phyloP scores from a whole-genome alignment of 805 yeast genomes.

The Hyphopichia homilentoma region DNA sequence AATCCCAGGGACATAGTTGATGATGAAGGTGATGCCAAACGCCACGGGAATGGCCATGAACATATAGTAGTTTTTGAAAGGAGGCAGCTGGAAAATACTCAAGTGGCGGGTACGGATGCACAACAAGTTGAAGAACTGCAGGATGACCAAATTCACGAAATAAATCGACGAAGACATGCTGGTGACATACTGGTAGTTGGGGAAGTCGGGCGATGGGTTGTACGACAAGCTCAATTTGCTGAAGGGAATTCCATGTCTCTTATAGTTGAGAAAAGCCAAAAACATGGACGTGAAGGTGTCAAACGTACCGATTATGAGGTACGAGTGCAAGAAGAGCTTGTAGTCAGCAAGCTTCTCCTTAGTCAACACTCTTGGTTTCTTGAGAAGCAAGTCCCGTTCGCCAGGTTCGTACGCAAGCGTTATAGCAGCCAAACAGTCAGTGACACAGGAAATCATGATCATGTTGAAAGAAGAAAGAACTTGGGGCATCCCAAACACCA shows the following conservation, averaged over 20 bases:
- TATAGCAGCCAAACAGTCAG: slow-evolving; percentile 46
- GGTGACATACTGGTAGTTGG: slow-evolving; percentile 18
- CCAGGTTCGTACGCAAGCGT: slow-evolving; percentile 41
- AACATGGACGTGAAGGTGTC: slow-evolving; percentile 39
- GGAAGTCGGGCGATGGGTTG: slow-evolving; percentile 22
- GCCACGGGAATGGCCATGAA: slow-evolving; percentile 33
- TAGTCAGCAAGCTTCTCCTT: slow-evolving; percentile 39
- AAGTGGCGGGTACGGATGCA: slow-evolving; percentile 40
- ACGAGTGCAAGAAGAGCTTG: slow-evolving; percentile 40
- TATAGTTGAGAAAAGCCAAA: slow-evolving; percentile 35
- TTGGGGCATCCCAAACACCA: slow-evolving; percentile 49
- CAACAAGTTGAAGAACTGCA: slow-evolving; percentile 45
- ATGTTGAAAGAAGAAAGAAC: slow-evolving; percentile 45
- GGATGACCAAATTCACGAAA: slow-evolving; percentile 43
- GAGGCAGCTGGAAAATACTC: slow-evolving; percentile 40
- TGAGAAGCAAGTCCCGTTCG: slow-evolving; percentile 39
- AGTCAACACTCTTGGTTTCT: slow-evolving; percentile 40
- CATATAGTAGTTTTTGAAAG: slow-evolving; percentile 29
- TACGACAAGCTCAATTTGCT: slow-evolving; percentile 31
- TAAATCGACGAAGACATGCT: slow-evolving; percentile 41
- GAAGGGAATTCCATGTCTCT: slow-evolving; percentile 33
- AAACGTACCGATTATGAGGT: slow-evolving; percentile 39
- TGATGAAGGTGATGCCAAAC: slow-evolving; percentile 35
- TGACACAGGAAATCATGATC: slow-evolving; percentile 48
- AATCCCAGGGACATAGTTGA: slow-evolving; percentile 41